Percentiles rank a stretch among this genome's conserved stretches.
phyloP scores from a whole-genome alignment of 257 asterid genomes.

The Solanum sitiens region DNA sequence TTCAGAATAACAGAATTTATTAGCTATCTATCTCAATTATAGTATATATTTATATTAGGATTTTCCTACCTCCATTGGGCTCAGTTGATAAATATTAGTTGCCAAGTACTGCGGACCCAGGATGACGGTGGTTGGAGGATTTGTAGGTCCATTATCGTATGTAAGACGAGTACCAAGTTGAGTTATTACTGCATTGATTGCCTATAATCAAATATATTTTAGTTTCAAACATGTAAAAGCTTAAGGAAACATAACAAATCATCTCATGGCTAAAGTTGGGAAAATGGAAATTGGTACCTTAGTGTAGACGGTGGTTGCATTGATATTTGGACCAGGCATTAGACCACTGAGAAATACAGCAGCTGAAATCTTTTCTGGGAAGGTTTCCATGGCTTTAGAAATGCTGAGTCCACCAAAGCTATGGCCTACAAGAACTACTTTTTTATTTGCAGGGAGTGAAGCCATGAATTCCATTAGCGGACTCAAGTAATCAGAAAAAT shows the following conservation, averaged over 20 bases:
- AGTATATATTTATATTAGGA: neutral
- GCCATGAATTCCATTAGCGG: slow-evolving; percentile 26
- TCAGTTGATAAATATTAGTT: slow-evolving; percentile 4
- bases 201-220: neutral
- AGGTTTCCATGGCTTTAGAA: slow-evolving; percentile 31
- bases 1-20: neutral
- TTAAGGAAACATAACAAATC: neutral
- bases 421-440: slow-evolving; percentile 24
- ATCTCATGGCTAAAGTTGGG: neutral
- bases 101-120: slow-evolving; percentile 13
- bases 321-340: slow-evolving; percentile 17
- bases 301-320: neutral
- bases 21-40: neutral
- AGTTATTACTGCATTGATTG: neutral
- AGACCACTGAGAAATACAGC: slow-evolving; percentile 12
- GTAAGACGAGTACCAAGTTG: neutral
- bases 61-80: slow-evolving; percentile 15
- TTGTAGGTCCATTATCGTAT: slow-evolving; percentile 12
- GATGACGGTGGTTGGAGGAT: slow-evolving; percentile 10
- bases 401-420: slow-evolving; percentile 21
- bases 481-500: slow-evolving; percentile 4
- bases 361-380: slow-evolving; percentile 12
- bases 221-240: neutral
- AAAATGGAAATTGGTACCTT: slow-evolving; percentile 1
- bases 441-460: slow-evolving; percentile 8